Evolutionary conservation across 495 filamentous ascomycete species (phyloP).

Genomic region (Hypoxylon crocopeplum): DNA sequence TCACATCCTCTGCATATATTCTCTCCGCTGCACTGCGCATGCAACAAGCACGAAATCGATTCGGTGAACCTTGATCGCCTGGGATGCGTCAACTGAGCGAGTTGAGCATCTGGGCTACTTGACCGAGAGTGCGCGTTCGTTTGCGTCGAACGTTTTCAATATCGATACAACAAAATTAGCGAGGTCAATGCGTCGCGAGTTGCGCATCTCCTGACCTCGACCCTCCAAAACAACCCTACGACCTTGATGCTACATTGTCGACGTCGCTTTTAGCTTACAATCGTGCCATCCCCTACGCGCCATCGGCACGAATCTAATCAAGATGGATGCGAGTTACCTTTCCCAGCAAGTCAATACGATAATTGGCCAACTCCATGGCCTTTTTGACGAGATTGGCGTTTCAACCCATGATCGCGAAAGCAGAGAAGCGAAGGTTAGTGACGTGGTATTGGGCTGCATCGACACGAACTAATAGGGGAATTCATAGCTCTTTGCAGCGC

Average conservation of each 20-base stretch:
- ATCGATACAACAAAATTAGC: constrained; percentile 4
- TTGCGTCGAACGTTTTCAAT: constrained; percentile 8
- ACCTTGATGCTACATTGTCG: neutral
- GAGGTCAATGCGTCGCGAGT: constrained; percentile 23
- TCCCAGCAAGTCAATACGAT: constrained; percentile 93
- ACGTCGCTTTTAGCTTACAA: constrained; percentile 6
- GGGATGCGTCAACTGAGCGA: constrained; percentile 35
- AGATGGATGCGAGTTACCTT: constrained; percentile 90
- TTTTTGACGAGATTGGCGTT: constrained; percentile 97
- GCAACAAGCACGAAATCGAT: constrained; percentile 31
- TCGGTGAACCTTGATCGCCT: constrained; percentile 33
- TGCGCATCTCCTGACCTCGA: constrained; percentile 16
- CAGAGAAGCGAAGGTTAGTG: constrained; percentile 80
- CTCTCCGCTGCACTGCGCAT: constrained; percentile 19
- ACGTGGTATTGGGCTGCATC: constrained; percentile 5
- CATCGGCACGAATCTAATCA: neutral
- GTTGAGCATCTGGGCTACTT: constrained; percentile 21
- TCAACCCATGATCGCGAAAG: constrained; percentile 86
- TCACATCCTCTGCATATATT: constrained; percentile 18
- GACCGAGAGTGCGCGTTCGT: constrained; percentile 19
- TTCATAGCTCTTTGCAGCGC: constrained; percentile 77
- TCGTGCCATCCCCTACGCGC: neutral
- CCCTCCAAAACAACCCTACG: no score
- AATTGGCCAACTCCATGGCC: constrained; percentile 84
- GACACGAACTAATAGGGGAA: constrained; percentile 37